Evolutionary conservation across 306 rosid species (phyloP), one percentile per base, ranked within the genome.

Genomic region (Cicer arietinum): DNA sequence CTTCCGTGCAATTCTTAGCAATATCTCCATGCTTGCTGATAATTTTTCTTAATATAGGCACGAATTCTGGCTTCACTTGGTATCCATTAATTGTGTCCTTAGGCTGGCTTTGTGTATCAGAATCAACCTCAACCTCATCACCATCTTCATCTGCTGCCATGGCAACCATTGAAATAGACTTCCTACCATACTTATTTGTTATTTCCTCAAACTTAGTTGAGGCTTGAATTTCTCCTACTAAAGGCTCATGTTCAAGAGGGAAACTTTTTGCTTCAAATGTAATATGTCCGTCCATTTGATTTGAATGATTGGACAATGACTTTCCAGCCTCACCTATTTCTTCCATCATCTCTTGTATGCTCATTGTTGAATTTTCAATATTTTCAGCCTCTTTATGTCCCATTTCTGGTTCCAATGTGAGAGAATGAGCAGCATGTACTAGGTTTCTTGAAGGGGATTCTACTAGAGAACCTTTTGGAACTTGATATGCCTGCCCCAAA

Each of bases 61-160:
- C 54, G 1, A 0, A 53, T 13, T 71, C 25, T 3, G 53, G 37
- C 65, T 37, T 69, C 57, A 80, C 57, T 45, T 40, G 47, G 25
- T 80, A 80, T 66, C 39, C 53, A 18, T 56, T 42, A 22, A n/a
- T 43, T 3, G 13, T 3, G 70, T 73, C 69, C 45, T 9, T 1
- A 10, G 35, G 3, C 37, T 2, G 25, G 35, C 45, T 18, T n/a
- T 45, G 59, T 22, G 37, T 40, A 16, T 4, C 22, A 6, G 63
- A 73, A 57, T 73, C 47, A 10, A 63, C 13, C 18, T 48, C 76
- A 57, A 53, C 74, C 41, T 10, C 63, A 2, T 53, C 68, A 47
- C 50, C 75, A 47, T 18, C 45, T 7, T 40, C 64, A 16, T 35
- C 37, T 39, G 14, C 2, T n/a, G 8, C 7, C 53, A 79, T 30